Base-by-base conservation (phyloP, 2,329 filamentous ascomycete species). In the Trichophyton mentagrophytes region DNA sequence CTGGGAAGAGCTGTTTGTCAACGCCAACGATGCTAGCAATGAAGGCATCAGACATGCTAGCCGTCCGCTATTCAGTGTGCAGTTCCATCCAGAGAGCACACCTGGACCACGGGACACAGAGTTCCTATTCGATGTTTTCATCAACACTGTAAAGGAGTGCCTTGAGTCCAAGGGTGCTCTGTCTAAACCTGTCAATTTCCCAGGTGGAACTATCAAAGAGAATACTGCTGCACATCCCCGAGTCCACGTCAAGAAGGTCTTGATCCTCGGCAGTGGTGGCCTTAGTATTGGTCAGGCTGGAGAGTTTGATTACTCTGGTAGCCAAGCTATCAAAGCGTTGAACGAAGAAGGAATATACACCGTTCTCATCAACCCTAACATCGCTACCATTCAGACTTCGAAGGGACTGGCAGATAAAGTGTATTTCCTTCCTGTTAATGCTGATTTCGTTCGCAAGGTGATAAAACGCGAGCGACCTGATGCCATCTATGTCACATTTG, bases 311-410 rank as follows among this genome's bases (percentile, higher is more conserved):
- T 99, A 99, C 79, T 97, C 93, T 60, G 93, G 93, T 65, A 95
- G 89, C 74, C 93, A 99, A 76, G 93, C 92, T 53, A 97, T 99
- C 80, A 99, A 99, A 79, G 93, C 93, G 42, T 73, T 99, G 68
- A 97, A 97, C 77, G 88, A 97, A 74, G 93, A 97, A 76, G 92
- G 91, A 63, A 96, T 97, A 69, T 97, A 96, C 79, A 96, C 93
- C 2, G 87, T 99, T 65, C 80, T 99, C 65, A 97, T 99, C 81
- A 99, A 99, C 78, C 93, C 93, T 61, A 99, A 99, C 73, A 97
- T 99, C 72, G 93, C 93, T 66, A 99, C 93, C 0, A 97, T 97
- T 64, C 93, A 99, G 74, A 99, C 93, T 3, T 97, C 93, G 59
- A 96, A 96, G 78, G 93, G 93, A 65, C 80, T 99, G 59, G 93